Percentiles rank a stretch among this genome's conserved stretches.
Evolutionary conservation across 2,329 filamentous ascomycete species (phyloP).

Genomic region (Fusarium poae): DNA sequence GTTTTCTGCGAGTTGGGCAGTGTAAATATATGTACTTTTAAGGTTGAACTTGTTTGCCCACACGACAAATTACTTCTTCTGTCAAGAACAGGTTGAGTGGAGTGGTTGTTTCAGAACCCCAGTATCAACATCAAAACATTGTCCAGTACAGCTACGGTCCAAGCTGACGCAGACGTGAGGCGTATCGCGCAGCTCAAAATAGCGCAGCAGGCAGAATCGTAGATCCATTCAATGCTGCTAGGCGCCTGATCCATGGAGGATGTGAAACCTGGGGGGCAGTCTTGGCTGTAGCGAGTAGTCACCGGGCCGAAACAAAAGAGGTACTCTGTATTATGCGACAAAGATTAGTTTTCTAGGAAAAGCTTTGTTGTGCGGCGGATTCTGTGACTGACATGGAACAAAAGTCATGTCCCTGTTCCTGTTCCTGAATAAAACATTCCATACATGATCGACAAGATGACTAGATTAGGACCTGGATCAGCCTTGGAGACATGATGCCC

Average conservation of each 20-base stretch:
- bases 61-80: constrained; percentile 2
- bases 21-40: too few species aligned
- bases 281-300: constrained; percentile 30
- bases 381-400: constrained; percentile 13
- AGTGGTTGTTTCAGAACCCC: constrained; percentile 6
- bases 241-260: constrained; percentile 42
- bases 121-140: background rate
- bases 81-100: background rate
- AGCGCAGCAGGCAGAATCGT: constrained; percentile 17
- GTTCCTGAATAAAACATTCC: constrained; percentile 23
- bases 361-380: background rate
- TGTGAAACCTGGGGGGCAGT: constrained; percentile 42
- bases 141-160: background rate
- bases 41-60: background rate
- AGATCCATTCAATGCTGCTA: constrained; percentile 9
- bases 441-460: constrained; percentile 19
- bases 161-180: constrained; percentile 8
- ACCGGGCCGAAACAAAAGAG: constrained; percentile 30
- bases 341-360: background rate
- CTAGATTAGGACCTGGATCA: constrained; percentile 10
- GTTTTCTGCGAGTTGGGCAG: background rate
- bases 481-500: constrained; percentile 32
- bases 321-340: too few species aligned
- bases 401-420: constrained; percentile 12
- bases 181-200: constrained; percentile 39